Evolutionary conservation across 2,329 filamentous ascomycete genomes (phyloP), one percentile per base, ranked within the genome.

Genomic region (Aspergillus quadricinctus): DNA sequence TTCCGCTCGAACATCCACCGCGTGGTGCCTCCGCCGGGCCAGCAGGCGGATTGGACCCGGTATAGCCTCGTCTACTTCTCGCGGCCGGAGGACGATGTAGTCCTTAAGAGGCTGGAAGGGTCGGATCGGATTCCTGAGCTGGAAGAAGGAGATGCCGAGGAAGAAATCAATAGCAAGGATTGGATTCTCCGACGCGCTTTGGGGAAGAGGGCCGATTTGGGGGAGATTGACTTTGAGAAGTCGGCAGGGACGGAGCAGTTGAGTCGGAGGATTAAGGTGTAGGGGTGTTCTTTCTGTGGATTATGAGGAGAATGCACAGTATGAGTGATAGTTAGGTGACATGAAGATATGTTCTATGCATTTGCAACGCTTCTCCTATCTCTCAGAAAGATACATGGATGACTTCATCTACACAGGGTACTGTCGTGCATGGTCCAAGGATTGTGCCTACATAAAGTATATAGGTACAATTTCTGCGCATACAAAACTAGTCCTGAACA

Each of bases 41-140:
- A 66, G 10, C 81, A 83, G 64, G 72, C 66, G 4, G 65, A 70
- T n/a, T 57, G 54, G 17, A 75, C 72, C 21, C 70, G 82, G 53
- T 80, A 78, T 63, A 82, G 80, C 66, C 60, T 84, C 21, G 81
- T 83, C 9, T 83, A 83, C 62, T 84, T 84, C 66, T 70, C 75
- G 28, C 66, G 82, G 59, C 81, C 81, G 3, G 79, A 77, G 62
- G 76, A 82, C 67, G 71, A 77, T 25, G 75, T 81, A 17, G 52
- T 77, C 23, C 60, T 81, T 63, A 75, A 69, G 56, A 65, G 73
- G 41, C 50, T 78, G 56, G 67, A 73, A 8, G 72, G 72, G 0
- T 71, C 72, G 49, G 54, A 64, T 48, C 60, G 61, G 10, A 75
- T 76, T 54, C 72, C 73, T 31, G 59, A 62, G 1, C 56, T 75